Conservation (phyloP, 306 rosid genomes). For the Medicago truncatula region MtrunA17r5.0-ANR NC_053045.1:10096501-10097000, state of each 20-base stretch:
- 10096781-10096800: conserved; percentile 31
- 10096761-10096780: conserved; percentile 37
- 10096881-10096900: conserved; percentile 27
- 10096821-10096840: conserved; percentile 18
- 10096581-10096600: conserved; percentile 49
- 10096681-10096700: conserved; percentile 43
- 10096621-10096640: conserved; percentile 55
- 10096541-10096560: conserved; percentile 47
- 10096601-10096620: conserved; percentile 54
- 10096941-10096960: conserved; percentile 31
- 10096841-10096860: conserved; percentile 28
- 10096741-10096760: conserved; percentile 39
- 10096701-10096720: conserved; percentile 39
- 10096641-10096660: conserved; percentile 50
- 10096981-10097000: conserved; percentile 7
- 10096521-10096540: conserved; percentile 49
- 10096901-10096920: conserved; percentile 21
- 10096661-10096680: conserved; percentile 42
- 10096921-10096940: conserved; percentile 14
- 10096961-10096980: conserved; percentile 30
- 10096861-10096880: conserved; percentile 28
- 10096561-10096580: conserved; percentile 59
- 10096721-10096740: conserved; percentile 26
- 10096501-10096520: conserved; percentile 51
- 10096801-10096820: conserved; percentile 30